Percentiles rank a stretch among this genome's conserved stretches.
Conservation (phyloP, 2,329 filamentous ascomycete species). For the Ambrosiella beaveri region DNA sequence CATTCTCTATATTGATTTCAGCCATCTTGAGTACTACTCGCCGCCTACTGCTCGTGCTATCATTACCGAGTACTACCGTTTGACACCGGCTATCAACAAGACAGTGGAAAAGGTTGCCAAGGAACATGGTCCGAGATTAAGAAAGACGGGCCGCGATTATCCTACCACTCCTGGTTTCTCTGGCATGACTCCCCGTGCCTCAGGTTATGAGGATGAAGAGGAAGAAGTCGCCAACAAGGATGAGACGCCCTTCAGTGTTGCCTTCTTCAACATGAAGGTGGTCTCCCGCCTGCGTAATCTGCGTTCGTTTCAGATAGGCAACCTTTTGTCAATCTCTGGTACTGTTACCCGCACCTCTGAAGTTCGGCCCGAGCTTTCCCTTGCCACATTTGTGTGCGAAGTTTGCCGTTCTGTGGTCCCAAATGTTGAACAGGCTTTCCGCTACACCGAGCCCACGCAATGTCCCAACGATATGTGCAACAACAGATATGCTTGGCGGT, state of each 20-base stretch:
- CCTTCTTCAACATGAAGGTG: slow-evolving; percentile 82
- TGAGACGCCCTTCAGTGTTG: slow-evolving; percentile 84
- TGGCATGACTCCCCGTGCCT: slow-evolving; percentile 10
- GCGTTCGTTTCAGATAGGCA: slow-evolving; percentile 77
- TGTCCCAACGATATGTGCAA: slow-evolving; percentile 77
- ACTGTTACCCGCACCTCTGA: slow-evolving; percentile 95
- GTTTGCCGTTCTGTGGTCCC: slow-evolving; percentile 68
- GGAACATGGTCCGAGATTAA: slow-evolving; percentile 4
- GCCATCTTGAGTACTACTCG: slow-evolving; percentile 61
- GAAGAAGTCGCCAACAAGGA: slow-evolving; percentile 33
- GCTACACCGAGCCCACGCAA: slow-evolving; percentile 91
- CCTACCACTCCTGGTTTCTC: slow-evolving; percentile 10
- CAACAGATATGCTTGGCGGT: slow-evolving; percentile 81
- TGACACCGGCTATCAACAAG: slow-evolving; percentile 76
- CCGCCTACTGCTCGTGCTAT: slow-evolving; percentile 73
- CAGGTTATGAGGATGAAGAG: slow-evolving; percentile 5
- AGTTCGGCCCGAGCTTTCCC: slow-evolving; percentile 79
- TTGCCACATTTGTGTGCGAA: slow-evolving; percentile 86
- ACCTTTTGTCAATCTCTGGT: slow-evolving; percentile 85
- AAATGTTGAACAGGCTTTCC: slow-evolving; percentile 92
- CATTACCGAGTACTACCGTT: slow-evolving; percentile 83
- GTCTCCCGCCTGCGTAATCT: slow-evolving; percentile 74
- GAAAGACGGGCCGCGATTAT: slow-evolving; percentile 7
- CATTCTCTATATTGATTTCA: slow-evolving; percentile 74
- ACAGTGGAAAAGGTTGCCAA: slow-evolving; percentile 24